phyloP scores from a whole-genome alignment of 2,329 filamentous ascomycete genomes.

The Fusarium compactum region DNA sequence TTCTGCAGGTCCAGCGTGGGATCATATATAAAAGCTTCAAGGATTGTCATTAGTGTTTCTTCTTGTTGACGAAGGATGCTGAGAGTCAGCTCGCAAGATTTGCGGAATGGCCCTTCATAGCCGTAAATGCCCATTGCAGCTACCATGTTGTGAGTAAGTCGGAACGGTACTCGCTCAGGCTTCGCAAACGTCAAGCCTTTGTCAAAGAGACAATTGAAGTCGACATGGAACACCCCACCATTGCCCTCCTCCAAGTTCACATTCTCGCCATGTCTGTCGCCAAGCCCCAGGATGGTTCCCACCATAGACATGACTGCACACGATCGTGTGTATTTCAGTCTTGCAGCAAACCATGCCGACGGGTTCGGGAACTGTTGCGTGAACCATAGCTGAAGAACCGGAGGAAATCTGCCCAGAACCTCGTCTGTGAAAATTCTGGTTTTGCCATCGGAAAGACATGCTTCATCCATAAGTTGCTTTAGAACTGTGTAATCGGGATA shows the following conservation, averaged over 20 bases:
- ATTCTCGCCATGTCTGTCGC: slow-evolving; percentile 97
- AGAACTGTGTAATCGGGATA: slow-evolving; percentile 77
- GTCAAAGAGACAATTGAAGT: slow-evolving; percentile 99
- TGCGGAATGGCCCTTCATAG: slow-evolving; percentile 92
- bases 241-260: slow-evolving; percentile 94
- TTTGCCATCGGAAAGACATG: slow-evolving; percentile 67
- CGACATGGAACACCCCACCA: slow-evolving; percentile 95
- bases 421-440: slow-evolving; percentile 77
- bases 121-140: slow-evolving; percentile 96
- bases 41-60: slow-evolving; percentile 95
- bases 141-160: slow-evolving; percentile 98
- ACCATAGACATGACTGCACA: slow-evolving; percentile 99
- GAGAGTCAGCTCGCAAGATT: slow-evolving; percentile 90
- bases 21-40: slow-evolving; percentile 97
- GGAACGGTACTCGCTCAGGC: slow-evolving; percentile 94
- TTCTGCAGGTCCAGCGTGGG: slow-evolving; percentile 91
- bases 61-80: slow-evolving; percentile 88
- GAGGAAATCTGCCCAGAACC: slow-evolving; percentile 76
- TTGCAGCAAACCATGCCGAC: slow-evolving; percentile 89
- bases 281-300: slow-evolving; percentile 91
- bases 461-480: slow-evolving; percentile 72
- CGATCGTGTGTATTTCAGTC: slow-evolving; percentile 90
- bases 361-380: slow-evolving; percentile 94
- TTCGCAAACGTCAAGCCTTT: slow-evolving; percentile 96
- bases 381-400: slow-evolving; percentile 94